A percentile compares a stretch with the other conserved stretches of the same genome.
Conservation (phyloP, 345 rosid species). For the Sisymbrium irio region DNA sequence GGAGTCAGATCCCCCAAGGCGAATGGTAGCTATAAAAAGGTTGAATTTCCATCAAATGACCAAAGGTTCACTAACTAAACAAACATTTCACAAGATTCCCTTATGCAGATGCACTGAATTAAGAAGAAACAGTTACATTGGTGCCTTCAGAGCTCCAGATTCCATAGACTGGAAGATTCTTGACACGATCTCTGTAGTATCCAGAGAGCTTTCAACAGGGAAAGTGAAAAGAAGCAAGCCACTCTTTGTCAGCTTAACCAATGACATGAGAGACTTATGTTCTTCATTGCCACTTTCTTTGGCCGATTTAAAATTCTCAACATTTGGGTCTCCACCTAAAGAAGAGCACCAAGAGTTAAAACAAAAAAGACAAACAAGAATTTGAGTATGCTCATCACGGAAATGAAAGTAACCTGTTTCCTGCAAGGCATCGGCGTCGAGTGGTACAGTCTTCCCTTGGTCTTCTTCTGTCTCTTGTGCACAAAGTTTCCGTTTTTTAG, state of each 20-base stretch:
- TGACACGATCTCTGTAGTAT: slow-evolving; percentile 50
- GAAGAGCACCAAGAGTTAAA: background rate
- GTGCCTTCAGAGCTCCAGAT: slow-evolving; percentile 56
- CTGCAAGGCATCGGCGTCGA: slow-evolving; percentile 22
- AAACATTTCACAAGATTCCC: background rate
- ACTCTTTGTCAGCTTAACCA: slow-evolving; percentile 82
- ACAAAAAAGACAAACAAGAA: slow-evolving; percentile 7
- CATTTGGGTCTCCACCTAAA: slow-evolving; percentile 38
- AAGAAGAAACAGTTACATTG: slow-evolving; percentile 50
- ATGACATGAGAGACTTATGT: slow-evolving; percentile 51
- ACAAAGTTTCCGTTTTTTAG: slow-evolving; percentile 57
- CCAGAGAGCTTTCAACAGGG: slow-evolving; percentile 39
- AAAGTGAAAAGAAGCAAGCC: slow-evolving; percentile 79
- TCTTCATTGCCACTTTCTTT: slow-evolving; percentile 32
- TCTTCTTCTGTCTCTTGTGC: slow-evolving; percentile 29
- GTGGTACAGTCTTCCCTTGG: background rate
- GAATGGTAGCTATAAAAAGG: background rate
- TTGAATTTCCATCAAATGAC: background rate
- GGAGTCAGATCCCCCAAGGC: background rate
- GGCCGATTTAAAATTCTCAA: slow-evolving; percentile 22
- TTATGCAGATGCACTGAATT: background rate
- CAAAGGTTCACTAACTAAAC: background rate
- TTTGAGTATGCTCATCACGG: background rate
- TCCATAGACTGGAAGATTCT: slow-evolving; percentile 50
- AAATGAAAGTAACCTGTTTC: slow-evolving; percentile 36